Percentiles rank a stretch among this genome's conserved stretches.
Conservation (phyloP, 75 land plant genomes). For the Gnetum montanum region DNA sequence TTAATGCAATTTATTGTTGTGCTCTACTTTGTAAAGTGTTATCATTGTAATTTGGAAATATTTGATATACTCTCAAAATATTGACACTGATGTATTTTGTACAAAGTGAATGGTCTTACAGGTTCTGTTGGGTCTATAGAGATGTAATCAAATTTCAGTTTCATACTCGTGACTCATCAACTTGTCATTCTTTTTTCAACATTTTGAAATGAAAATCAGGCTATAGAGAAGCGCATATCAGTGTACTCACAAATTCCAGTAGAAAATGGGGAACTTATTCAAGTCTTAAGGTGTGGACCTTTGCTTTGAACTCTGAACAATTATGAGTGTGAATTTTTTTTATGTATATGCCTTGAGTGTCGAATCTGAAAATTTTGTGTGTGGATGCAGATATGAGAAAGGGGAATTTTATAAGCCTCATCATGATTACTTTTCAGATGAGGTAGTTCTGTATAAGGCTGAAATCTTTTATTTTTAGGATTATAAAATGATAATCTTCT, state of each 20-base stretch:
- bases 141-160: too few species aligned
- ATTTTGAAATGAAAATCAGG: too few species aligned
- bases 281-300: slow-evolving; percentile 68
- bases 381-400: slow-evolving; percentile 67
- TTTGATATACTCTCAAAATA: too few species aligned
- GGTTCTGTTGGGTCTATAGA: too few species aligned
- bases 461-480: not conserved
- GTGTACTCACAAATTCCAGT: slow-evolving; percentile 88
- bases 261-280: slow-evolving; percentile 96
- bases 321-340: not conserved
- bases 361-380: not conserved
- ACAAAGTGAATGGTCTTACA: too few species aligned
- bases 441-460: slow-evolving; percentile 46
- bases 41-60: not conserved
- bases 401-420: slow-evolving; percentile 82
- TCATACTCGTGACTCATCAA: too few species aligned
- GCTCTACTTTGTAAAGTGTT: too few species aligned
- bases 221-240: slow-evolving; percentile 83
- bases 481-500: too few species aligned
- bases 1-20: too few species aligned
- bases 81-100: too few species aligned
- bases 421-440: slow-evolving; percentile 91
- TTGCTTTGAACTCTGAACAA: not conserved
- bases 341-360: slow-evolving; percentile 9
- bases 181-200: too few species aligned